Conservation (phyloP, 148 eudicot genomes). For the Diospyros kaki region DNA sequence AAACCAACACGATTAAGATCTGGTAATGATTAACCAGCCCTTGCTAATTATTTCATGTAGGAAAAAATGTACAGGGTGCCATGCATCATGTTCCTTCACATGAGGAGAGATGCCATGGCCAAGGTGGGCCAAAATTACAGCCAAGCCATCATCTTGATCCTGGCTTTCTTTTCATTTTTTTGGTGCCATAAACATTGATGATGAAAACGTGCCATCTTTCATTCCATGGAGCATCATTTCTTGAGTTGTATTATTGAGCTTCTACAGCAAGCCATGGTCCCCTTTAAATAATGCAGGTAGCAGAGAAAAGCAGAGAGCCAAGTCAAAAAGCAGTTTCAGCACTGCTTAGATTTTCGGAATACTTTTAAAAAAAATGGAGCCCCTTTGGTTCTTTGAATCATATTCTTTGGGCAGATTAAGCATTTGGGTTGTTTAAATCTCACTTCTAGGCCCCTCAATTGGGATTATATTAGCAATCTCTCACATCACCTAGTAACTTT, state of each 20-base stretch:
- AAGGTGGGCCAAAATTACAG: slow-evolving; percentile 12
- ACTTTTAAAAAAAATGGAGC: no score
- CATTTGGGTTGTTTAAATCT: no score
- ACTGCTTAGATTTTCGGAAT: neutral
- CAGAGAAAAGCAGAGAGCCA: neutral
- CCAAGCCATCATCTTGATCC: slow-evolving; percentile 1
- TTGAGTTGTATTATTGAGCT: neutral
- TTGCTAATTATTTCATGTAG: no score
- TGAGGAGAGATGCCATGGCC: neutral
- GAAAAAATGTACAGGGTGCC: no score
- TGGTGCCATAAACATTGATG: slow-evolving; percentile 5
- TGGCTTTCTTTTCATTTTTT: neutral
- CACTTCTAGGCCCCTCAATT: no score
- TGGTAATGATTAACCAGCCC: no score
- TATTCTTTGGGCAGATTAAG: no score
- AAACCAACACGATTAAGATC: no score
- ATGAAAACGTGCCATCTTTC: neutral
- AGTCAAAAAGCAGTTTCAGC: neutral
- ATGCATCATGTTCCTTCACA: neutral
- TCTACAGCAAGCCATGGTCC: neutral
- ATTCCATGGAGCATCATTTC: neutral
- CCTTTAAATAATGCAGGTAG: neutral
- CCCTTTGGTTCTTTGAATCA: no score
- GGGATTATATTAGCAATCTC: no score
- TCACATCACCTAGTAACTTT: no score